phyloP scores from a whole-genome alignment of 306 rosid species.

The Astragalus membranaceus region DNA sequence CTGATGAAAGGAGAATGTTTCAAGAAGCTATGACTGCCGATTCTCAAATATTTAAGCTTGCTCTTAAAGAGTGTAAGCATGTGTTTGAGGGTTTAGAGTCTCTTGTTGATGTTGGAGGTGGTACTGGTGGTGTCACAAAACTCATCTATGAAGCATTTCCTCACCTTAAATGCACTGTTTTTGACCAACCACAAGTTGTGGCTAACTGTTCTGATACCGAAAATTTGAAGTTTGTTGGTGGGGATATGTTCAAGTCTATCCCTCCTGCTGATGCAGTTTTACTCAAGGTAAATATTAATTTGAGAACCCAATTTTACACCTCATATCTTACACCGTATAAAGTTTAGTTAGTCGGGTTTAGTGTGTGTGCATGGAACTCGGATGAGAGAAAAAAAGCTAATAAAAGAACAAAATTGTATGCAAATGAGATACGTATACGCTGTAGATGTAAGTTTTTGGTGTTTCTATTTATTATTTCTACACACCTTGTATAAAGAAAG shows the following conservation, averaged over 20 bases:
- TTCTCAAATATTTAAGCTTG: slow-evolving; percentile 37
- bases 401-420: too few species aligned
- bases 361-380: too few species aligned
- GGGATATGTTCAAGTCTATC: slow-evolving; percentile 39
- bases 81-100: slow-evolving; percentile 37
- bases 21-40: slow-evolving; percentile 36
- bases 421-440: too few species aligned
- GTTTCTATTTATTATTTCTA: too few species aligned
- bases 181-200: slow-evolving; percentile 41
- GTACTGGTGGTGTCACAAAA: slow-evolving; percentile 20
- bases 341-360: too few species aligned
- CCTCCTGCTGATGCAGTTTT: slow-evolving; percentile 41
- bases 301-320: too few species aligned
- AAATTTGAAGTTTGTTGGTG: slow-evolving; percentile 38
- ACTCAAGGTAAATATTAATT: slow-evolving; percentile 22
- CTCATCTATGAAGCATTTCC: slow-evolving; percentile 34
- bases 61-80: slow-evolving; percentile 25
- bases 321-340: too few species aligned
- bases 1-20: neutral
- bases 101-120: slow-evolving; percentile 35
- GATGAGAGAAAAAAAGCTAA: too few species aligned
- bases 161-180: slow-evolving; percentile 34
- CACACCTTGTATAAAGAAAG: too few species aligned
- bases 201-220: slow-evolving; percentile 4
- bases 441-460: too few species aligned